Evolutionary conservation across 2,329 filamentous ascomycete species (phyloP), one percentile per base, ranked within the genome.

Genomic region (Curvularia spicifera): DNA sequence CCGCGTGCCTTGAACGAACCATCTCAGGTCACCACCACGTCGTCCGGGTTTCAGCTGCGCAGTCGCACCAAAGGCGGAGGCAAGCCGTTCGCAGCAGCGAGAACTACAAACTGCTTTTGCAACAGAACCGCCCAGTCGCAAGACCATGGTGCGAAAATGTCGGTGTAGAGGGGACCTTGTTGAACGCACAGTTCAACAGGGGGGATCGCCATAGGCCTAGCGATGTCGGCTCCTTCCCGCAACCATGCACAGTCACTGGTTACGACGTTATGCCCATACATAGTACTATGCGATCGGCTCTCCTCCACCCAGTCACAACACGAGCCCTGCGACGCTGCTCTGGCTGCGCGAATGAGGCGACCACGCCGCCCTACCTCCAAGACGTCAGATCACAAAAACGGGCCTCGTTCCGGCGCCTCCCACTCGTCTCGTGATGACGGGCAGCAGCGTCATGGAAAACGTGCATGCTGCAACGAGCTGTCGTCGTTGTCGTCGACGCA

Each of bases 131-230:
- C 7, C 28, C 29, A 28, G 31, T 22, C 35, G 20, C 33, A n/a
- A 20, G n/a, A 43, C 15, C 28, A 44, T 31, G 47, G 42, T 43
- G 55, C 54, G 29, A 61, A 56, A 67, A 65, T 67, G 64, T 67
- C 64, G 64, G 64, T 67, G 64, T 59, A 42, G 29, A 12, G 9
- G 29, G 9, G 29, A 31, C 24, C 35, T 57, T 57, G 63, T 55
- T 58, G 53, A 57, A 55, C 60, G 61, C 56, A 53, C 48, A 53
- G 56, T 35, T 35, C 9, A 4, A 35, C 56, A 58, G 51, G 56
- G 56, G 53, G 57, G 60, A 56, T 62, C 61, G 56, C 49, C 58
- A 59, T 61, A 56, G 52, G 56, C 37, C 44, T 51, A 56, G 60
- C 60, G 51, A 57, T 55, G 51, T 60, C 57, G 60, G 60, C 54